These are phyloP conservation scores for Corymbia calophylla DNA, from an alignment of 441 rosid genomes.

Conservation along the genomic window DNA sequence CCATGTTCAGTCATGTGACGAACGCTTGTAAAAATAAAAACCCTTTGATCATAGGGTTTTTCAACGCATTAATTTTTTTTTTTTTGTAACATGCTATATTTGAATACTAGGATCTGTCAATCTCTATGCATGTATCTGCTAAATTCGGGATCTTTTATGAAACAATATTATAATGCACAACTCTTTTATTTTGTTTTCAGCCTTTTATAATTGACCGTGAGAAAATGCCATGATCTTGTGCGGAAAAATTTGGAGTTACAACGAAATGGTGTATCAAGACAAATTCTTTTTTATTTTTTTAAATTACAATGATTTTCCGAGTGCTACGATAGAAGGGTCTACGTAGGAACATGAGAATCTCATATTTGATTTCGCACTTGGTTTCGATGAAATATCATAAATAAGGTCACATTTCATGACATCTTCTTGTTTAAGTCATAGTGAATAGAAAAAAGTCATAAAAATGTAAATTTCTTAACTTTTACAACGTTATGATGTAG, in stretches of 20 bases:
- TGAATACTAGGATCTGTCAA: accelerated
- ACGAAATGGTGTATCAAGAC: not conserved
- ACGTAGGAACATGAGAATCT: not conserved
- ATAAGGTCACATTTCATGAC: not conserved
- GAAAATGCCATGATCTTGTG: not conserved
- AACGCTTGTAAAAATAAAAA: not conserved
- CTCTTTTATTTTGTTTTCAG: not conserved
- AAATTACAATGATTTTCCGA: not conserved
- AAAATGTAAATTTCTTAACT: not conserved
- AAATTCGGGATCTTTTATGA: not conserved
- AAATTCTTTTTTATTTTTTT: not conserved
- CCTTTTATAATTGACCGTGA: not conserved
- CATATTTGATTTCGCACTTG: not conserved
- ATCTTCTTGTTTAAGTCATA: not conserved
- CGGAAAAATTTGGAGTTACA: not conserved
- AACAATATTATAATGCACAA: not conserved
- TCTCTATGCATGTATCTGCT: not conserved
- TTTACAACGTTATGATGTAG: not conserved
- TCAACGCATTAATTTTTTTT: not conserved
- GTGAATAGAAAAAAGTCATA: not conserved
- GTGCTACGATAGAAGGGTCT: not conserved
- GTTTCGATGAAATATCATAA: not conserved
- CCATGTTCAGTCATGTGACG: accelerated
- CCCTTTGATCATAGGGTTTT: not conserved
- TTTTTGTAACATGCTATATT: not conserved